Base-by-base conservation (phyloP, 768 basidiomycete genomes). In the Leucocoprinus leucothites region DNA sequence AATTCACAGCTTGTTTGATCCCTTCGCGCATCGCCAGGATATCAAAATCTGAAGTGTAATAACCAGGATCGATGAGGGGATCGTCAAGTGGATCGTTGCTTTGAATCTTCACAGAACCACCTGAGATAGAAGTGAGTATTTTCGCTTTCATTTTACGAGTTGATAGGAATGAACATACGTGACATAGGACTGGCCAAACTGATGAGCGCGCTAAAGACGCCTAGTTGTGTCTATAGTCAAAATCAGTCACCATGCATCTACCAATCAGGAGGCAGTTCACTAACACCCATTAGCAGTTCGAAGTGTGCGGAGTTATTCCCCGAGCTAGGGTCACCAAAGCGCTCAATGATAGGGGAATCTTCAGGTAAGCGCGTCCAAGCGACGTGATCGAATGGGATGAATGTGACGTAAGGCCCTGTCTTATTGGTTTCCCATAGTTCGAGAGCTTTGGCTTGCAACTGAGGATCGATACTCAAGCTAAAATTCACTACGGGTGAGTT, bases 101-200 rank as follows among this genome's bases (percentile, higher is more conserved):
- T 28, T 35, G 35, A 14, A 51, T 26, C 25, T 56, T 45, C 13
- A 58, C 48, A 14, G 51, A 38, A 2, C 58, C 56, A 22, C 67
- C 56, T 42, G 31, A 56, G 42, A 22, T 62, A 47, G 59, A 50
- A 7, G 60, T 58, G 18, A 55, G 24, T n/a, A n/a, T n/a, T n/a
- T n/a, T n/a, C n/a, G 24, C 7, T 24, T 9, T 14, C 18, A 5
- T 7, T 21, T 9, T 21, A 6, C 3, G 24, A 11, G 16, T 5
- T 21, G 43, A 24, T 6, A 22, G 13, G 11, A 14, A 26, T 31
- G 31, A 25, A 42, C 50, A 25, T 25, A 67, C 69, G 65, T 9
- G 69, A 65, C 26, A 60, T 46, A 8, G 72, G 69, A 5, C 65
- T 63, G 9, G 66, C 61, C 22, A 71, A 52, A 18, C 49, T 53